Evolutionary conservation across 1,139 yeast species (phyloP).

Genomic region (Saccharomyces hybrid): DNA sequence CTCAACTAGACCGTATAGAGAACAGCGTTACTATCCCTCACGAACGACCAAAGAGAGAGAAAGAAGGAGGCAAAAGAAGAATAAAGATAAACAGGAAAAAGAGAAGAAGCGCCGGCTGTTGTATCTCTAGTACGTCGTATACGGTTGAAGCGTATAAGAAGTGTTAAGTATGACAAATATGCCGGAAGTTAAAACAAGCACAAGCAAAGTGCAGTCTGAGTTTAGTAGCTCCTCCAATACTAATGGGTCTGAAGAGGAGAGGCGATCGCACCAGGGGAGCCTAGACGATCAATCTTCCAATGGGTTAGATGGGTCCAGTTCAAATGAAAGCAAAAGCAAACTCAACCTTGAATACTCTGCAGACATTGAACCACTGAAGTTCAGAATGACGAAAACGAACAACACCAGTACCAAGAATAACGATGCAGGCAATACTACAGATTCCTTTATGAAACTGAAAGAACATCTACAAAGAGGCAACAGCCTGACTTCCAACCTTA

Average conservation of each 20-base stretch:
- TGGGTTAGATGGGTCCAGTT: not conserved
- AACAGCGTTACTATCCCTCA: not conserved
- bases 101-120: not conserved
- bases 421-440: not conserved
- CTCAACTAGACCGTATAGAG: not conserved
- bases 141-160: not conserved
- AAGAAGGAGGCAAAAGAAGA: not conserved
- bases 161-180: not conserved
- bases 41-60: not conserved
- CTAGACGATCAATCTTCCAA: not conserved
- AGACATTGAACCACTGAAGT: conserved; percentile 24
- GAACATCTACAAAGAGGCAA: conserved; percentile 3
- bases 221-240: not conserved
- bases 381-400: conserved; percentile 12
- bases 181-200: not conserved
- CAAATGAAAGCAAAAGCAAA: not conserved
- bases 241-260: conserved; percentile 2
- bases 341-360: conserved; percentile 17
- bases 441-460: conserved; percentile 1
- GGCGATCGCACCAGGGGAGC: not conserved
- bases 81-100: not conserved
- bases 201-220: not conserved
- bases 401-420: not conserved
- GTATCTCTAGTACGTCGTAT: not conserved
- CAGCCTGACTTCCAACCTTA: not conserved